Evolutionary conservation across 352 stramenopile species (phyloP).

Genomic region (Peronosclerospora sorghi): DNA sequence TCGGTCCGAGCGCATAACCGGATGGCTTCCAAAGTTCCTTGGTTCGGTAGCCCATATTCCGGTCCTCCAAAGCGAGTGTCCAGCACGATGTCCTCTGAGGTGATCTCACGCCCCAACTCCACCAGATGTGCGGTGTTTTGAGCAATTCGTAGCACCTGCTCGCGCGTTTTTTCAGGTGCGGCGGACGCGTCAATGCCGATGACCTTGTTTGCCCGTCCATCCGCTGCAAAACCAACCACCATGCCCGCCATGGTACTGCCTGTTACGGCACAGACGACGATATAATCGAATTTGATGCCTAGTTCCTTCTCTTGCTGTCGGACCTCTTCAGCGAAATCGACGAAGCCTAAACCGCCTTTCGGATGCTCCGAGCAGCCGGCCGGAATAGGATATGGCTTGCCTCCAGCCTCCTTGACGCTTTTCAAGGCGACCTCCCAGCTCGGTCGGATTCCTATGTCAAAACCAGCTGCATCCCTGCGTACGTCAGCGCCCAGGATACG

Average conservation of each 20-base stretch:
- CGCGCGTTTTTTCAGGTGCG: constrained; percentile 23
- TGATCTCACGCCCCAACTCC: constrained; percentile 22
- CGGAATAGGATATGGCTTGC: constrained; percentile 26
- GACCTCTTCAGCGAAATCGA: constrained; percentile 26
- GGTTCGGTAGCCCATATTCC: constrained; percentile 25
- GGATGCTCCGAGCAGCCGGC: constrained; percentile 26
- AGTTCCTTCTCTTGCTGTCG: constrained; percentile 24
- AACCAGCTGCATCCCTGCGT: constrained; percentile 14
- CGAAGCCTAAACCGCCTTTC: constrained; percentile 22
- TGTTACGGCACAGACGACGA: constrained; percentile 27
- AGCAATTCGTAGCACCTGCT: constrained; percentile 23
- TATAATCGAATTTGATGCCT: constrained; percentile 27
- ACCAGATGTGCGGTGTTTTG: constrained; percentile 24
- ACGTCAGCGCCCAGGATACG: constrained; percentile 25
- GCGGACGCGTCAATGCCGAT: constrained; percentile 27
- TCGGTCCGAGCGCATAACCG: constrained; percentile 23
- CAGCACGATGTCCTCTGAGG: constrained; percentile 19
- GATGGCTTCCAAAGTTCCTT: constrained; percentile 25
- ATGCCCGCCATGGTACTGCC: constrained; percentile 29
- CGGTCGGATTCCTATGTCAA: constrained; percentile 27
- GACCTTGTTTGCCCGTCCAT: constrained; percentile 26
- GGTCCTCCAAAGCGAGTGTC: constrained; percentile 22
- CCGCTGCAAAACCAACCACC: constrained; percentile 23
- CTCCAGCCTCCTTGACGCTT: constrained; percentile 22
- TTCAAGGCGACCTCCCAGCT: constrained; percentile 26